Percentiles rank a stretch among this genome's conserved stretches.
phyloP scores from a whole-genome alignment of 352 stramenopile species.

The Globisporangium cederbergense region DNA sequence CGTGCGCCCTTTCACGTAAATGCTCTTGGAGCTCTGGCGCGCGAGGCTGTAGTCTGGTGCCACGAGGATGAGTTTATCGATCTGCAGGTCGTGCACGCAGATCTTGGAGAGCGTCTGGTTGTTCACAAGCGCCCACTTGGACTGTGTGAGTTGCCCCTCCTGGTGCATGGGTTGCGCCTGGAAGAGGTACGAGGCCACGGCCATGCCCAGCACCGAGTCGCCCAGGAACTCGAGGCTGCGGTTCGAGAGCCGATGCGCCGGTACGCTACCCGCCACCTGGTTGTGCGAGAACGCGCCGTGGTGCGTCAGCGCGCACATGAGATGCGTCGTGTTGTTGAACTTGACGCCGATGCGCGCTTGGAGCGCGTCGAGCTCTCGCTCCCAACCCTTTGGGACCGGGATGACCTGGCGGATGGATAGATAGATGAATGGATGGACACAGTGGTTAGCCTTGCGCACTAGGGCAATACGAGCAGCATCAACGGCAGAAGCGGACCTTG shows the following conservation, averaged over 20 bases:
- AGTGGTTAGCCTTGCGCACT: not conserved
- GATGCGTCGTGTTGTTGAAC: slow-evolving; percentile 52
- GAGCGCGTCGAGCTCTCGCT: slow-evolving; percentile 37
- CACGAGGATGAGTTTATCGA: slow-evolving; percentile 65
- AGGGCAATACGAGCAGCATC: not conserved
- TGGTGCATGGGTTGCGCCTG: slow-evolving; percentile 64
- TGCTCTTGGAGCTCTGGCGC: slow-evolving; percentile 21
- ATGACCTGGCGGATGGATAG: slow-evolving; percentile 27
- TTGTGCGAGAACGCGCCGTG: slow-evolving; percentile 57
- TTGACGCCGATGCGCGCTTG: slow-evolving; percentile 55
- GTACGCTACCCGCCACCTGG: slow-evolving; percentile 34
- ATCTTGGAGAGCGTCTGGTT: slow-evolving; percentile 71
- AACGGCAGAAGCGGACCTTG: slow-evolving; percentile 13
- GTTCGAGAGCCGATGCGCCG: slow-evolving; percentile 67
- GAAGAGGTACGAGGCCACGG: slow-evolving; percentile 64
- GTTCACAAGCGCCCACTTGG: slow-evolving; percentile 72
- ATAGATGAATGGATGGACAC: not conserved
- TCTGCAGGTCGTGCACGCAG: slow-evolving; percentile 48
- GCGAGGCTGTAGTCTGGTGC: slow-evolving; percentile 35
- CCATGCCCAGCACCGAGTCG: slow-evolving; percentile 70
- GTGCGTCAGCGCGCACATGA: slow-evolving; percentile 74
- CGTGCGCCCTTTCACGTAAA: slow-evolving; percentile 45
- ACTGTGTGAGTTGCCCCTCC: slow-evolving; percentile 71
- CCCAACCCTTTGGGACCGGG: slow-evolving; percentile 41
- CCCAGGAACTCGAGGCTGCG: slow-evolving; percentile 81